Base-by-base conservation (phyloP, 345 rosid species). In the Brassica napus region DNA sequence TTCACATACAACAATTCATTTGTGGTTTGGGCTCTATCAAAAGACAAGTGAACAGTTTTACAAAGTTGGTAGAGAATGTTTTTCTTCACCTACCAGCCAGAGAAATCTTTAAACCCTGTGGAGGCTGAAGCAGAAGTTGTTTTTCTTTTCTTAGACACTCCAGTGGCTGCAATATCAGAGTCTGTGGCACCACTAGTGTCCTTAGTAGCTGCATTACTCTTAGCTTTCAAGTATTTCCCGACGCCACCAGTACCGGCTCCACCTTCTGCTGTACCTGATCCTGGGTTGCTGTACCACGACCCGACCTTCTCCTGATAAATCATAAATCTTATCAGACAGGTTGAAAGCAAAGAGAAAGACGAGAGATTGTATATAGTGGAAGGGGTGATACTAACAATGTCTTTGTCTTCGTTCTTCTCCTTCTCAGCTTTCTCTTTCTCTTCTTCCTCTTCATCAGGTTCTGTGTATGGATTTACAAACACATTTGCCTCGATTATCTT, bases 271-370 rank as follows among this genome's bases (percentile, higher is more conserved):
- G 90, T 30, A 75, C 92, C 94, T 24, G 91, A 86, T 12, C 85
- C 96, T 4, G 97, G 97, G 83, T 94, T 90, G 83, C 97, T 94
- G 84, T 87, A 94, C 94, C 98, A 94, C 32, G 97, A 89, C 12
- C 97, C 98, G 32, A 92, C 64, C 79, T 88, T 92, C 14, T 89
- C 97, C 98, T 92, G 85, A 82, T 24, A 58, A 18, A 42, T 12
- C 34, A 66, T 14, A 58, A 42, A 55, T 16, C 65, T 37, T 63
- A 55, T 55, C 18, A 74, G 71, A 74, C 6, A 0, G 1, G 68
- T 24, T 23, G 0, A 73, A 67, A 69, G 31, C 4, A 28, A 73
- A 52, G 59, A 73, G 65, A 68, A 16, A 67, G 24, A 79, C 7
- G 24, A 30, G 39, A 65, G 62, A 6, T 3, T 39, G 21, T 65